Percentiles rank a stretch among this genome's conserved stretches.
These are phyloP conservation scores for Pythium utonaiense DNA, from an alignment of 352 stramenopile genomes.

Conservation along the genomic window DNA sequence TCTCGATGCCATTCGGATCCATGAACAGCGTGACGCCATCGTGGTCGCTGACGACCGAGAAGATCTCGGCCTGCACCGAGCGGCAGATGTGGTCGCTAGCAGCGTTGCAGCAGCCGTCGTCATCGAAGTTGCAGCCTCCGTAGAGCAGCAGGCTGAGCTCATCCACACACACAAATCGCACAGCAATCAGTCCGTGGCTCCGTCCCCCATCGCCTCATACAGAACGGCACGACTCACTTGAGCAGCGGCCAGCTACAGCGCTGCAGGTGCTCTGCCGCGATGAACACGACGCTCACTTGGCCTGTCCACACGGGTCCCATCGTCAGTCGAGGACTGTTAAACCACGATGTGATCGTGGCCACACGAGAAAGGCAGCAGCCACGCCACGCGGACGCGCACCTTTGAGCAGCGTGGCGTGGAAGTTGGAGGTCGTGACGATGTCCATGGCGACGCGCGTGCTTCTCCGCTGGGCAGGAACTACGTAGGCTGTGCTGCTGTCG, in stretches of 20 bases:
- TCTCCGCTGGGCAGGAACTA: no score
- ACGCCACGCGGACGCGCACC: slow-evolving; percentile 33
- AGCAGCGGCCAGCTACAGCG: slow-evolving; percentile 78
- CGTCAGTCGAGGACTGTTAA: background rate
- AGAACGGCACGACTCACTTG: slow-evolving; percentile 42
- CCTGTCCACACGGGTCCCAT: slow-evolving; percentile 32
- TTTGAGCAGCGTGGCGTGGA: slow-evolving; percentile 82
- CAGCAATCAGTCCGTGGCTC: background rate
- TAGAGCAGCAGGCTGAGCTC: slow-evolving; percentile 69
- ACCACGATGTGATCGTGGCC: background rate
- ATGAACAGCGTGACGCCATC: slow-evolving; percentile 82
- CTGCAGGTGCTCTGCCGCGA: slow-evolving; percentile 61
- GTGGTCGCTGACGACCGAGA: slow-evolving; percentile 75
- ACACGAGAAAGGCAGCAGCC: background rate
- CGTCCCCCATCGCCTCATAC: slow-evolving; percentile 4
- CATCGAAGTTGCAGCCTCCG: slow-evolving; percentile 75
- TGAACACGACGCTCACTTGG: slow-evolving; percentile 75
- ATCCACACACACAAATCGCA: background rate
- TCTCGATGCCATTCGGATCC: slow-evolving; percentile 76
- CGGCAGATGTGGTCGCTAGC: slow-evolving; percentile 60
- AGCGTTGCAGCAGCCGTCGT: slow-evolving; percentile 53
- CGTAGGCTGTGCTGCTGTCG: background rate
- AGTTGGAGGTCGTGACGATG: slow-evolving; percentile 88
- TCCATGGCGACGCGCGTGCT: slow-evolving; percentile 42
- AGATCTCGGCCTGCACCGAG: slow-evolving; percentile 78